Evolutionary conservation across 1,284 basidiomycete genomes (phyloP).

Genomic region (Tilletia indica): DNA sequence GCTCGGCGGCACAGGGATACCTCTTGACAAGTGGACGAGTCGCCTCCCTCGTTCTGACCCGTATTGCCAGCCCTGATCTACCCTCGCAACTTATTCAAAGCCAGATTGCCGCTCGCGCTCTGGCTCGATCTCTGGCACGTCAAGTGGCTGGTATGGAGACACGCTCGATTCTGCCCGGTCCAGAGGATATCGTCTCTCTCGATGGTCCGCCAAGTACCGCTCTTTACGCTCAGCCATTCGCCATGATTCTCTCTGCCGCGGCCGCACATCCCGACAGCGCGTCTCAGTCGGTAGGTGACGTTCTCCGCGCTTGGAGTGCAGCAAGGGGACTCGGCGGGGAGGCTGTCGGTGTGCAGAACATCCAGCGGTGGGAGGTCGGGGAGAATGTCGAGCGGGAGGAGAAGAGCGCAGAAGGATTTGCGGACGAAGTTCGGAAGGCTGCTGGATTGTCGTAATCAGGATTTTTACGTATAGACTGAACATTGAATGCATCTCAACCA

Average conservation of each 20-base stretch:
- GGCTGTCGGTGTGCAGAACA: constrained; percentile 55
- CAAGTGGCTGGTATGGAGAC: constrained; percentile 86
- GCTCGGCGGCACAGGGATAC: constrained; percentile 28
- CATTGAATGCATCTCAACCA: no score
- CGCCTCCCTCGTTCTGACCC: constrained; percentile 40
- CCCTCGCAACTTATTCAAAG: constrained; percentile 27
- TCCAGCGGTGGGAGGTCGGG: constrained; percentile 57
- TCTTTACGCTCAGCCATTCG: constrained; percentile 77
- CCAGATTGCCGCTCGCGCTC: constrained; percentile 63
- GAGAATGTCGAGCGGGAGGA: constrained; percentile 40
- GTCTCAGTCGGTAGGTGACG: constrained; percentile 64
- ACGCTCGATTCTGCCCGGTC: constrained; percentile 60
- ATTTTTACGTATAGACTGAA: no score
- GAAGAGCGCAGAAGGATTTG: constrained; percentile 30
- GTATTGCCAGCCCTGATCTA: constrained; percentile 26
- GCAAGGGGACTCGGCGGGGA: neutral
- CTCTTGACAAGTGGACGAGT: constrained; percentile 36
- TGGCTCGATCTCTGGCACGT: constrained; percentile 75
- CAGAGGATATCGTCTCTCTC: constrained; percentile 18
- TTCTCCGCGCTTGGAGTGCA: constrained; percentile 66
- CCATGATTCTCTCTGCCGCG: constrained; percentile 63
- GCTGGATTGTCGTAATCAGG: constrained; percentile 32
- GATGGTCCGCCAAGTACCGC: constrained; percentile 63
- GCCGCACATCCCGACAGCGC: constrained; percentile 57
- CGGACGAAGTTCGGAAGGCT: constrained; percentile 47